These are phyloP conservation scores for Apiospora marii DNA, from an alignment of 2,329 filamentous ascomycete genomes.

Conservation along the genomic window DNA sequence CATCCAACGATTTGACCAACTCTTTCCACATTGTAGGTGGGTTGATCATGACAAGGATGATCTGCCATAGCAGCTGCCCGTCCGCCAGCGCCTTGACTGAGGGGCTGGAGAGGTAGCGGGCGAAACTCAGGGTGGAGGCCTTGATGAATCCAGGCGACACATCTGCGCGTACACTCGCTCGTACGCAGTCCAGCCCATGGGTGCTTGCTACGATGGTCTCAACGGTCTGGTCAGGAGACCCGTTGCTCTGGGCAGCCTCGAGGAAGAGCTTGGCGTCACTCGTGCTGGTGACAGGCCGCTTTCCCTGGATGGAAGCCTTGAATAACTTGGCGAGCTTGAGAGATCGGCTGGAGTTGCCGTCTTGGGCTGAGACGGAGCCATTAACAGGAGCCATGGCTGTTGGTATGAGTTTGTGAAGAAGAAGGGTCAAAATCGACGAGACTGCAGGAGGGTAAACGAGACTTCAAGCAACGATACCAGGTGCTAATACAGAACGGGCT, in stretches of 20 bases:
- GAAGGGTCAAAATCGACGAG: neutral
- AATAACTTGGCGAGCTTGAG: neutral
- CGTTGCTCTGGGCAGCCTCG: slow-evolving; percentile 36
- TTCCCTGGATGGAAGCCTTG: slow-evolving; percentile 34
- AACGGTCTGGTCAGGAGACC: slow-evolving; percentile 34
- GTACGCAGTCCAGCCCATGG: slow-evolving; percentile 37
- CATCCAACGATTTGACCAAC: slow-evolving; percentile 37
- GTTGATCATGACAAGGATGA: slow-evolving; percentile 56
- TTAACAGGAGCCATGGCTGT: neutral
- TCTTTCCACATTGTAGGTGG: slow-evolving; percentile 64
- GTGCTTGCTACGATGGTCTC: slow-evolving; percentile 39
- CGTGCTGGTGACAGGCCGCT: slow-evolving; percentile 32
- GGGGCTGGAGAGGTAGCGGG: slow-evolving; percentile 50
- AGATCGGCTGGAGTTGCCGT: neutral
- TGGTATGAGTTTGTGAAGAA: neutral
- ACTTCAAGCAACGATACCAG: neutral
- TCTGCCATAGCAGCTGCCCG: slow-evolving; percentile 56
- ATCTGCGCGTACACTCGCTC: slow-evolving; percentile 36
- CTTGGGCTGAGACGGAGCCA: neutral
- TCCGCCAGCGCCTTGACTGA: slow-evolving; percentile 56
- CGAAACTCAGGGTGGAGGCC: slow-evolving; percentile 43
- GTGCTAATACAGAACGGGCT: neutral
- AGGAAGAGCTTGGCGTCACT: slow-evolving; percentile 42
- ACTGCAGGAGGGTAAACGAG: neutral
- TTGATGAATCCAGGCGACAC: slow-evolving; percentile 42